Percentiles rank a stretch among this genome's conserved stretches.
phyloP scores from a whole-genome alignment of 179 eudicot species.

The Vitellaria paradoxa region DNA sequence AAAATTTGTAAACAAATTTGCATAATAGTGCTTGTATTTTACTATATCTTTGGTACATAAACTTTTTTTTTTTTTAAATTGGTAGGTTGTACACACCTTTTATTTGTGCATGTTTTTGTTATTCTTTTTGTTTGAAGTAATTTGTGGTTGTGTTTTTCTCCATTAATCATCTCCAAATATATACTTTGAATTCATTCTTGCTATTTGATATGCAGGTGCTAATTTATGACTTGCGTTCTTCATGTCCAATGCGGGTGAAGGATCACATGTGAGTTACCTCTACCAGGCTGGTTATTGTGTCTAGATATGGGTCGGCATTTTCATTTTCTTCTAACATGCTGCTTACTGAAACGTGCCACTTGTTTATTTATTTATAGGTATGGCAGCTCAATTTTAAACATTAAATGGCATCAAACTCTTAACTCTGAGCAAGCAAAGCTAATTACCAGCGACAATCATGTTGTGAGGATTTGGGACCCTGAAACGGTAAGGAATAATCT shows the following conservation, averaged over 20 bases:
- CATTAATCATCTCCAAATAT: neutral
- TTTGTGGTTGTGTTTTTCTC: neutral
- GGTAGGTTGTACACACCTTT: too few relatives aligned
- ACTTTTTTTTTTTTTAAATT: too few relatives aligned
- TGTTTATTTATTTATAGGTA: slow-evolving; percentile 51
- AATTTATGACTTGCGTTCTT: slow-evolving; percentile 91
- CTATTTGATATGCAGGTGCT: slow-evolving; percentile 54
- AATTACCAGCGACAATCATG: slow-evolving; percentile 73
- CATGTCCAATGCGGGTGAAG: slow-evolving; percentile 71
- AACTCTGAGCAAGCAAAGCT: slow-evolving; percentile 67
- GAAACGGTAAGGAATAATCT: slow-evolving; percentile 55
- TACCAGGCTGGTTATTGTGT: slow-evolving; percentile 11
- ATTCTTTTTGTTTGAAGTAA: neutral
- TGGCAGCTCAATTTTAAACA: slow-evolving; percentile 81
- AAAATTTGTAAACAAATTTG: neutral
- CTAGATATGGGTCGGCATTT: neutral
- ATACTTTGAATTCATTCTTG: neutral
- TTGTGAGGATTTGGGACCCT: slow-evolving; percentile 96
- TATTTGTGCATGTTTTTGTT: neutral
- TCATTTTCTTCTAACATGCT: neutral
- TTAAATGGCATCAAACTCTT: slow-evolving; percentile 88
- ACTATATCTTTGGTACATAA: too few relatives aligned
- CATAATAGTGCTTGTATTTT: neutral
- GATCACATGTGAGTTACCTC: slow-evolving; percentile 87
- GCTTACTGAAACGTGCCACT: neutral